phyloP scores from a whole-genome alignment of 257 asterid genomes.

The Scutellaria baicalensis region DNA sequence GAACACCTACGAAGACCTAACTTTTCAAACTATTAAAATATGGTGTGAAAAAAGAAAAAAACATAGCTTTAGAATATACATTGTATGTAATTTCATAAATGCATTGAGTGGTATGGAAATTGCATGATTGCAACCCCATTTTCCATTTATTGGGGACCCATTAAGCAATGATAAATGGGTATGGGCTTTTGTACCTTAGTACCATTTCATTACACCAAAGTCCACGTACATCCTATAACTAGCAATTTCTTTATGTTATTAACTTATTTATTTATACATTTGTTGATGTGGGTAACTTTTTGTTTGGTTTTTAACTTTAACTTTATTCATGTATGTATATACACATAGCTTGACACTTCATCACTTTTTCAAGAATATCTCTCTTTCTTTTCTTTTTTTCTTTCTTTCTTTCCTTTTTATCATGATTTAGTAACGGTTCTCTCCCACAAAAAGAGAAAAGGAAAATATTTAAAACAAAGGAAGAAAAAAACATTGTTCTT shows the following conservation, averaged over 20 bases:
- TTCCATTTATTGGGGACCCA: slow-evolving; percentile 13
- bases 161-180: slow-evolving; percentile 11
- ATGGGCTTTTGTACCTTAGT: slow-evolving; percentile 18
- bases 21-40: too few relatives aligned
- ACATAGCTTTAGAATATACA: too few relatives aligned
- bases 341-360: too few relatives aligned
- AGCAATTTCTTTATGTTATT: neutral
- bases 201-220: neutral
- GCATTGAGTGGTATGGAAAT: neutral
- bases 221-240: neutral
- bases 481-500: neutral
- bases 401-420: neutral
- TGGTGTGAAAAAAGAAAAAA: neutral
- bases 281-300: neutral
- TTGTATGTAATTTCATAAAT: neutral
- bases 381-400: neutral
- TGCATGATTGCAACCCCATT: neutral
- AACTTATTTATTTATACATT: neutral
- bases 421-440: slow-evolving; percentile 24
- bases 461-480: neutral
- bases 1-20: too few relatives aligned
- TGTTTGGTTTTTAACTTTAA: neutral
- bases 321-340: neutral
- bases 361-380: neutral
- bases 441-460: neutral